Evolutionary conservation across 768 basidiomycete genomes (phyloP), one percentile per base, ranked within the genome.

Genomic region (Mycena indigotica): DNA sequence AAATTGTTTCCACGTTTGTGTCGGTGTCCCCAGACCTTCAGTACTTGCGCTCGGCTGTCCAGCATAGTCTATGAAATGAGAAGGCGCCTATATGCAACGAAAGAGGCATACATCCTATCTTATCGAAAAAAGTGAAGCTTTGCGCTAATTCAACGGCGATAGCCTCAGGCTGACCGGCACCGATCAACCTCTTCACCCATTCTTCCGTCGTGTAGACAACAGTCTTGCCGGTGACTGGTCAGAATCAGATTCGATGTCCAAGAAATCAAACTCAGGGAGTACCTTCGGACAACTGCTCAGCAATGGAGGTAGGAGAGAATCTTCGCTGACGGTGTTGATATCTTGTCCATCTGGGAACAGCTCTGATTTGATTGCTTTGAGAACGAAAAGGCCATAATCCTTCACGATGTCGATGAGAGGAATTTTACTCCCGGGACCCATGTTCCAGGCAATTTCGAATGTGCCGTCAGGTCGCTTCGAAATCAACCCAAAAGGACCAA

Each of bases 361-460:
- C 5, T 54, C 54, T 30, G 50, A 51, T 52, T 63, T 58, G 15
- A 63, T 59, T 0, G 46, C 62, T 23, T 55, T 26, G 4, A 46
- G 57, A 5, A 63, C 62, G 21, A 59, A 63, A 5, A 56, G 39
- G 15, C 62, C 62, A n/a, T 63, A 63, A 26, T 63, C 62, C 16
- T 45, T 13, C 4, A 41, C 38, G 6, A 58, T 56, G 24, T 63
- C 62, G n/a, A 63, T 56, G 19, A 63, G 41, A 4, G 62, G 61
- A 3, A 56, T 51, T 5, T 46, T 17, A 13, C 55, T 57, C 41
- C 57, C n/a, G 5, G 62, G 62, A n/a, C 58, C 41, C 8, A 63
- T 30, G 17, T 53, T 53, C 46, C 56, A 41, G 21, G 55, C 51
- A 30, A 63, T 50, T 25, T 49, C 52, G 45, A 53, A 63, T 6